phyloP scores from a whole-genome alignment of 805 yeast species.

The Cyberlindnera lachancei region DNA sequence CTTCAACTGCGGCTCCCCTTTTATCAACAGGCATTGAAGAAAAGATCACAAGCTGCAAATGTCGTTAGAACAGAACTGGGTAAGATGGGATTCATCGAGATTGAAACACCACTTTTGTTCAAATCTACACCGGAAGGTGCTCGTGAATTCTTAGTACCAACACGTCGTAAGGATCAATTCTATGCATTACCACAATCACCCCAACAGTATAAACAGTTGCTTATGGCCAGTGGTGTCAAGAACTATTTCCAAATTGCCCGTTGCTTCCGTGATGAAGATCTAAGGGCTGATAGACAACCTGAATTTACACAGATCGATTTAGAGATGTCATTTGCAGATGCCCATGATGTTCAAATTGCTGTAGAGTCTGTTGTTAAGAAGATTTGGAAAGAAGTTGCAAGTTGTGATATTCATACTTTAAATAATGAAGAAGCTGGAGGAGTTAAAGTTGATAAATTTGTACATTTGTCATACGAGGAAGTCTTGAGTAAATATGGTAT shows the following conservation, averaged over 20 bases:
- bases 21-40: slow-evolving; percentile 48
- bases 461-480: slow-evolving; percentile 52
- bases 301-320: slow-evolving; percentile 96
- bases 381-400: slow-evolving; percentile 48
- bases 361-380: slow-evolving; percentile 49
- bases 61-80: slow-evolving; percentile 37
- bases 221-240: slow-evolving; percentile 90
- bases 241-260: slow-evolving; percentile 85
- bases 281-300: slow-evolving; percentile 92
- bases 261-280: slow-evolving; percentile 94
- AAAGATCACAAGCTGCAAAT: slow-evolving; percentile 49
- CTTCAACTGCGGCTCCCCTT: slow-evolving; percentile 63
- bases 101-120: slow-evolving; percentile 89
- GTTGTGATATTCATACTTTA: slow-evolving; percentile 21
- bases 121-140: slow-evolving; percentile 99
- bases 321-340: slow-evolving; percentile 81
- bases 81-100: slow-evolving; percentile 53
- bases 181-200: slow-evolving; percentile 97
- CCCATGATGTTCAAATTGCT: slow-evolving; percentile 56
- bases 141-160: slow-evolving; percentile 89
- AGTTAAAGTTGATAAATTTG: slow-evolving; percentile 22
- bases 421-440: slow-evolving; percentile 11
- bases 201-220: slow-evolving; percentile 90
- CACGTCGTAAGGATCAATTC: slow-evolving; percentile 52
- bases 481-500: slow-evolving; percentile 76